A percentile compares a stretch with the other conserved stretches of the same genome.
Conservation (phyloP, 2,329 filamentous ascomycete genomes). For the Epichloe brachyelytri region DNA sequence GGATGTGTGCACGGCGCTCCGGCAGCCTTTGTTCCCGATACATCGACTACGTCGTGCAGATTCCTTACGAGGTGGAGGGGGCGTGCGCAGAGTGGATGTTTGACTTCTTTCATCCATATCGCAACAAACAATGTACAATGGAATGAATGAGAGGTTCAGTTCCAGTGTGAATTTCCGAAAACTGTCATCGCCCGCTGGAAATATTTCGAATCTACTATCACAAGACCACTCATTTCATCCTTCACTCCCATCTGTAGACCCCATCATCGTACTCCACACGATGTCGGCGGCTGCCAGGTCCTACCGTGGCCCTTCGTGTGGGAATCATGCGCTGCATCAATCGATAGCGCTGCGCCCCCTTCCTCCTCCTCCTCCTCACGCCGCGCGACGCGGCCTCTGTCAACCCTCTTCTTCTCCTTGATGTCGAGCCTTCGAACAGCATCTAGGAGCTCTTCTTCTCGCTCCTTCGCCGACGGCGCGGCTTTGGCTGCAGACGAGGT, state of each 20-base stretch:
- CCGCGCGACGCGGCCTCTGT: slow-evolving; percentile 9
- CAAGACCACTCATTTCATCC: not conserved
- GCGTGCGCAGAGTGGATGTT: too few relatives aligned
- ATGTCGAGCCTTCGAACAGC: slow-evolving; percentile 21
- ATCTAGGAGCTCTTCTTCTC: slow-evolving; percentile 22
- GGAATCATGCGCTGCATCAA: slow-evolving; percentile 29
- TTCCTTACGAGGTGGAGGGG: too few relatives aligned
- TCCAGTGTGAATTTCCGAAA: too few relatives aligned
- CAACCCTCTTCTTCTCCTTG: slow-evolving; percentile 18
- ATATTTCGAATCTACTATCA: too few relatives aligned
- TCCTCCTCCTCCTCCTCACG: slow-evolving; percentile 24
- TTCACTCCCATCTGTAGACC: slow-evolving; percentile 27
- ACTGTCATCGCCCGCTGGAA: too few relatives aligned
- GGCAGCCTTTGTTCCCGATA: too few relatives aligned
- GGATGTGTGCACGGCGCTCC: not conserved
- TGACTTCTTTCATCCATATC: too few relatives aligned
- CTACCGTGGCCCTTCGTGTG: slow-evolving; percentile 23
- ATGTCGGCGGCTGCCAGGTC: slow-evolving; percentile 22
- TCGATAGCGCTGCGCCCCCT: slow-evolving; percentile 26
- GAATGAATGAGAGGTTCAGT: not conserved
- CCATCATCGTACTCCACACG: slow-evolving; percentile 26
- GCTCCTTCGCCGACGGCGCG: slow-evolving; percentile 4
- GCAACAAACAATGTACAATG: too few relatives aligned
- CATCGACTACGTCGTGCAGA: too few relatives aligned
- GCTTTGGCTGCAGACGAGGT: slow-evolving; percentile 14